Evolutionary conservation across 768 basidiomycete species (phyloP), one percentile per base, ranked within the genome.

Genomic region (Hortiboletus campestris): DNA sequence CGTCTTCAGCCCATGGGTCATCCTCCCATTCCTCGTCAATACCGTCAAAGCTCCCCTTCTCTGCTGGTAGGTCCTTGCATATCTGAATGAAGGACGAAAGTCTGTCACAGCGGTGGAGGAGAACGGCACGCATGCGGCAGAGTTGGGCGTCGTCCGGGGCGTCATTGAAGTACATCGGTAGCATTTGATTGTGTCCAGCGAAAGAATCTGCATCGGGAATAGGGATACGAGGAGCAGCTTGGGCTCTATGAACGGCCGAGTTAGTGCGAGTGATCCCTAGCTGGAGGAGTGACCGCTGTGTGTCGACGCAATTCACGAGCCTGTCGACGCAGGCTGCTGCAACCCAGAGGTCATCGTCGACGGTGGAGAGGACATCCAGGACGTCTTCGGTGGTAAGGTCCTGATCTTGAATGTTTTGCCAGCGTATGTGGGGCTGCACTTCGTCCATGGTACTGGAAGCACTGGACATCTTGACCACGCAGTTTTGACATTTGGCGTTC

Each of bases 261-360:
- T 74, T 66, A 8, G 86, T 87, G 61, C 89, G 79, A 59, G 80
- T 64, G 45, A 93, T 72, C 10, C 88, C 93, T 28, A 84, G 68
- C 36, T 82, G 75, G 25, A 92, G 75, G 29, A 94, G 74, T 10
- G 75, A 74, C 48, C 76, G 76, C 59, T 91, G 85, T 14, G 83
- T 70, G 50, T 67, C 68, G 20, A 78, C 72, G 66, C 84, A 76
- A 57, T 86, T 76, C n/a, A 87, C 72, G 25, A 87, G 69, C 53
- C 86, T 78, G 73, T 91, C 89, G 25, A 77, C 74, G 62, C 84
- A 88, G 3, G 90, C 89, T n/a, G 86, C 82, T 36, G 79, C 80
- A 16, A 85, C 86, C 90, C 91, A 94, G 10, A 85, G 72, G 68
- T 94, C 87, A 63, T 92, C 84, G 40, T 74, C 70, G 39, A 88